Conservation (phyloP, 352 stramenopile genomes). For the Elongisporangium prolatum region DNA sequence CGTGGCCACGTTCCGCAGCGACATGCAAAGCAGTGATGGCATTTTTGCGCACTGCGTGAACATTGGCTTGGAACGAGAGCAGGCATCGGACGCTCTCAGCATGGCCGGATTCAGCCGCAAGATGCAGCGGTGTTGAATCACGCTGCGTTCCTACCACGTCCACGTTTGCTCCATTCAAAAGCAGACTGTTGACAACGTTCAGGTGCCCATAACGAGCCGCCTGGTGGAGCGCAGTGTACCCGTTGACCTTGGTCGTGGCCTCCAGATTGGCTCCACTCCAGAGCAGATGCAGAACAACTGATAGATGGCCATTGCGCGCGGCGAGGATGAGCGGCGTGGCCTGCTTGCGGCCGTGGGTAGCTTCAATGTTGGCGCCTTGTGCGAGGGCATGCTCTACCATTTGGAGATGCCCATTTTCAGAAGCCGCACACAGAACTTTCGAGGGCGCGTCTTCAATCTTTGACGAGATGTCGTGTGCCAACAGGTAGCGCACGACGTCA, state of each 20-base stretch:
- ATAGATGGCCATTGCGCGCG: constrained; percentile 35
- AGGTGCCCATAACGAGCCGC: constrained; percentile 45
- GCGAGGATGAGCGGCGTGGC: constrained; percentile 43
- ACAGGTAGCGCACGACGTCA: constrained; percentile 38
- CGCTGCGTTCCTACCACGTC: constrained; percentile 32
- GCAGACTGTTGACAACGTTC: constrained; percentile 48
- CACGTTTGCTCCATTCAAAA: constrained; percentile 47
- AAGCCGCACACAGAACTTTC: constrained; percentile 34
- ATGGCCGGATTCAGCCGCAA: constrained; percentile 44
- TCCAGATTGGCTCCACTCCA: constrained; percentile 43
- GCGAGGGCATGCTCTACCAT: constrained; percentile 45
- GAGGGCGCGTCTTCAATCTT: constrained; percentile 33
- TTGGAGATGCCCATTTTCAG: constrained; percentile 43
- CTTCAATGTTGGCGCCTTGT: constrained; percentile 32
- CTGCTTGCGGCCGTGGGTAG: constrained; percentile 24
- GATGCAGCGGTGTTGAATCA: constrained; percentile 28
- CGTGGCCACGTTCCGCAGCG: constrained; percentile 41
- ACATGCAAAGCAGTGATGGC: constrained; percentile 55
- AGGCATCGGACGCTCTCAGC: constrained; percentile 46
- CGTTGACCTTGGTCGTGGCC: constrained; percentile 23
- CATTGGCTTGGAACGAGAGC: constrained; percentile 42
- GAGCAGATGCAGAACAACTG: constrained; percentile 43
- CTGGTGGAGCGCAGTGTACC: constrained; percentile 49
- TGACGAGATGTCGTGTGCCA: constrained; percentile 23
- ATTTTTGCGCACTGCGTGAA: constrained; percentile 22